phyloP scores from a whole-genome alignment of 1,284 basidiomycete genomes.

The Erythrobasidium hasegawianum region DNA sequence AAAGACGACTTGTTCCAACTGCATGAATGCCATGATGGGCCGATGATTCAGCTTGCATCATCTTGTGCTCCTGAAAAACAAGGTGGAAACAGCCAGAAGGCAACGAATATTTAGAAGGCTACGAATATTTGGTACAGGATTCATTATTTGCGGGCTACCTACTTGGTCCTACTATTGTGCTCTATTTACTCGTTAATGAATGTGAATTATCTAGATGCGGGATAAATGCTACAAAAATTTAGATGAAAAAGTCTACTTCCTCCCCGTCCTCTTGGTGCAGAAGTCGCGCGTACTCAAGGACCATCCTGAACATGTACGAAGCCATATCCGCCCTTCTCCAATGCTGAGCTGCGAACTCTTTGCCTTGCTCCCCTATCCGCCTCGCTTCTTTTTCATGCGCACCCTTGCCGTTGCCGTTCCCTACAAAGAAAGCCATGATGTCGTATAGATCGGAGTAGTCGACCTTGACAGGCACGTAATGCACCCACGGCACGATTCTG shows the following conservation, averaged over 20 bases:
- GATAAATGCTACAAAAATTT: background rate
- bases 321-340: conserved; percentile 51
- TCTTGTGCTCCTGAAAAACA: too few relatives aligned
- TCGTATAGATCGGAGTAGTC: conserved; percentile 55
- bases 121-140: too few relatives aligned
- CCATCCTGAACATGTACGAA: conserved; percentile 45
- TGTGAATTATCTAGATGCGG: too few relatives aligned
- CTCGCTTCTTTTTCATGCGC: conserved; percentile 52
- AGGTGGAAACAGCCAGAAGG: too few relatives aligned
- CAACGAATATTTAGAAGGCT: too few relatives aligned
- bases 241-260: conserved; percentile 21
- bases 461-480: conserved; percentile 50
- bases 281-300: conserved; percentile 34
- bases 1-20: too few relatives aligned
- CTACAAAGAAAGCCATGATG: conserved; percentile 54
- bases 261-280: conserved; percentile 22
- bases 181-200: too few relatives aligned
- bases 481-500: conserved; percentile 43
- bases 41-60: too few relatives aligned
- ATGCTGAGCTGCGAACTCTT: conserved; percentile 51
- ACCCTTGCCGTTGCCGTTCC: conserved; percentile 47
- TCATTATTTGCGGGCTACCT: too few relatives aligned
- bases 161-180: too few relatives aligned
- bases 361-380: conserved; percentile 51
- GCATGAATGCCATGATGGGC: too few relatives aligned